phyloP scores from a whole-genome alignment of 2,329 filamentous ascomycete genomes.

The Beauveria bassiana region DNA sequence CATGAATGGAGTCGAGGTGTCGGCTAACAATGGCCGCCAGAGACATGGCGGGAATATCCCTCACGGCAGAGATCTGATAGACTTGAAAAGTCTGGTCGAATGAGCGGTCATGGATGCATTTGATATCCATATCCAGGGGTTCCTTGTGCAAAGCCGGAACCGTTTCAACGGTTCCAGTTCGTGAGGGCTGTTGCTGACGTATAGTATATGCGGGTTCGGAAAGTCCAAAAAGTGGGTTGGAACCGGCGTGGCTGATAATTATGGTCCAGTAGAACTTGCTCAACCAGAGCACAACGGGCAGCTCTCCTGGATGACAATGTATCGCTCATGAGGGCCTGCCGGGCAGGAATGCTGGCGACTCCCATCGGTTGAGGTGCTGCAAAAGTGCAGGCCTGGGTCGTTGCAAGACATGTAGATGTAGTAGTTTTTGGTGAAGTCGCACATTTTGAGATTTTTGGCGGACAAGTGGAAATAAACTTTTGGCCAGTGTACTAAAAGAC shows the following conservation, averaged over 20 bases:
- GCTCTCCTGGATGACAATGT: conserved; percentile 60
- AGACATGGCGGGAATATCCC: not conserved
- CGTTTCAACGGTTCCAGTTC: not conserved
- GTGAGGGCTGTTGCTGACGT: not conserved
- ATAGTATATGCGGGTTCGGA: not conserved
- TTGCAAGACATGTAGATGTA: conserved; percentile 67
- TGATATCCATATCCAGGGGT: not conserved
- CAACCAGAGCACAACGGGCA: conserved; percentile 40
- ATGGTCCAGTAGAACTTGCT: conserved; percentile 3
- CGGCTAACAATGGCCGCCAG: not conserved
- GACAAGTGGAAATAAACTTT: not conserved
- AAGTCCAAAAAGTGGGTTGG: not conserved
- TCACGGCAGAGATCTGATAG: not conserved
- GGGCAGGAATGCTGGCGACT: conserved; percentile 51
- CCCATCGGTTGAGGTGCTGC: conserved; percentile 61
- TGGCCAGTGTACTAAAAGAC: not conserved
- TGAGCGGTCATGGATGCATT: not conserved
- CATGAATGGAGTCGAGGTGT: not conserved
- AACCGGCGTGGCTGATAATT: not conserved
- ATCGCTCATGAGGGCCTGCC: conserved; percentile 63
- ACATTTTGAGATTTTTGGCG: conserved; percentile 34
- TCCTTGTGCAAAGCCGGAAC: not conserved
- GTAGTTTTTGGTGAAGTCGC: conserved; percentile 65
- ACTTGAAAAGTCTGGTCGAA: not conserved
- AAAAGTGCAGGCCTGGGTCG: conserved; percentile 64